A percentile compares a stretch with the other conserved stretches of the same genome.
phyloP scores from a whole-genome alignment of 805 yeast species.

The Candida corydali region DNA sequence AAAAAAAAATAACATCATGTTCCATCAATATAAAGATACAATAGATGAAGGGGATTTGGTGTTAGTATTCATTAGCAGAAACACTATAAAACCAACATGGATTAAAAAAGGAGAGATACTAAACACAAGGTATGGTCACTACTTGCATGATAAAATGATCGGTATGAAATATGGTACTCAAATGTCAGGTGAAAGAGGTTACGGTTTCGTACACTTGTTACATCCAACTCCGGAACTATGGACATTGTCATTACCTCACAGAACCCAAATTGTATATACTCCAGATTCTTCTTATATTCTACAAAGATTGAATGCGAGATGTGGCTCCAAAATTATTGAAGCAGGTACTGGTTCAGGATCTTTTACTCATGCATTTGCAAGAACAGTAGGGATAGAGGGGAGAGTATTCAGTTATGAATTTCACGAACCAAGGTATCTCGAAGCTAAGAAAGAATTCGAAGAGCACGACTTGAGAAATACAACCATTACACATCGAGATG shows the following conservation, averaged over 20 bases:
- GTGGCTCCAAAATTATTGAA: slow-evolving; percentile 81
- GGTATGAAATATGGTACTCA: slow-evolving; percentile 83
- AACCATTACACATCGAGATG: slow-evolving; percentile 85
- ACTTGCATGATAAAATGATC: slow-evolving; percentile 79
- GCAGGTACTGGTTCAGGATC: slow-evolving; percentile 99
- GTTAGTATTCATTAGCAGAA: slow-evolving; percentile 80
- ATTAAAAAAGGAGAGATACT: slow-evolving; percentile 57
- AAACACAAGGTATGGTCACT: slow-evolving; percentile 86
- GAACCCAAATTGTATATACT: slow-evolving; percentile 96
- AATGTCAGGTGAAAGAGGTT: slow-evolving; percentile 67
- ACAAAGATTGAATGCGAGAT: slow-evolving; percentile 70
- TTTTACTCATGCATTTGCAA: slow-evolving; percentile 85
- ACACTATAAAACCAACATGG: slow-evolving; percentile 68
- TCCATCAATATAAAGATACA: slow-evolving; percentile 55
- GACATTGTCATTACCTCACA: slow-evolving; percentile 93
- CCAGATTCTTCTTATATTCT: slow-evolving; percentile 91
- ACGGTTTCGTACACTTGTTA: slow-evolving; percentile 81
- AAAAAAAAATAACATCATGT: slow-evolving; percentile 34
- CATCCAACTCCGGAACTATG: slow-evolving; percentile 95
- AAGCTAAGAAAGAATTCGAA: slow-evolving; percentile 73
- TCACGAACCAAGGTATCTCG: slow-evolving; percentile 76
- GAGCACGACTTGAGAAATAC: slow-evolving; percentile 67
- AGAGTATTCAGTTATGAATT: slow-evolving; percentile 82
- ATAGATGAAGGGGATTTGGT: slow-evolving; percentile 86
- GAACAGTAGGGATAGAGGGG: slow-evolving; percentile 65